phyloP scores from a whole-genome alignment of 208 protist species.

The Leptomonas seymouri region DNA sequence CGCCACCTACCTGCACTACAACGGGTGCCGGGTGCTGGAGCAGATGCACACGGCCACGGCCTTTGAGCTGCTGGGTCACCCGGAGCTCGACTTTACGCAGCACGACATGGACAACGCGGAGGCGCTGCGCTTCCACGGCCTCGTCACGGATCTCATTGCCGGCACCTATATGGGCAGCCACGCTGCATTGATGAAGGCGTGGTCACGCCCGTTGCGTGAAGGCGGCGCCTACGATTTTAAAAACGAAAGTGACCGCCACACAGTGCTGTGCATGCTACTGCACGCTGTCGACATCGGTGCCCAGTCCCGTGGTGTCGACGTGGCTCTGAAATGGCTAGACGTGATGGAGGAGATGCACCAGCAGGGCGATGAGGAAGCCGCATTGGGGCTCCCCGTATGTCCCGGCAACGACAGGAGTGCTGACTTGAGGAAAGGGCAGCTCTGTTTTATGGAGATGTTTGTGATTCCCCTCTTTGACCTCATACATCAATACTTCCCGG shows the following conservation, averaged over 20 bases:
- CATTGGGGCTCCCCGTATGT: conserved; percentile 47
- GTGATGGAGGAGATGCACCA: conserved; percentile 77
- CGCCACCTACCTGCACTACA: conserved; percentile 55
- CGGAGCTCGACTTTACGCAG: conserved; percentile 63
- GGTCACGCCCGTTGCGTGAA: conserved; percentile 23
- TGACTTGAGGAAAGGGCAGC: conserved; percentile 43
- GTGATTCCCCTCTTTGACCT: conserved; percentile 76
- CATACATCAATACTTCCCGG: conserved; percentile 66
- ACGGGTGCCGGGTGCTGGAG: conserved; percentile 61
- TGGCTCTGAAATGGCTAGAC: conserved; percentile 75
- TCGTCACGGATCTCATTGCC: conserved; percentile 52
- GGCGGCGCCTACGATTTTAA: conserved; percentile 40
- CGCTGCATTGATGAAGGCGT: conserved; percentile 32
- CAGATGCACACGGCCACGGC: conserved; percentile 78
- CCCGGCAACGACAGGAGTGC: conserved; percentile 44
- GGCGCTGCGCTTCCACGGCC: conserved; percentile 62
- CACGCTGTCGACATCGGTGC: conserved; percentile 85
- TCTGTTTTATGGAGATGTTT: conserved; percentile 77
- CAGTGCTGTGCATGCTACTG: conserved; percentile 64
- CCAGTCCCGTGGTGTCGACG: conserved; percentile 47
- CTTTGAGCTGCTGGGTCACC: conserved; percentile 53
- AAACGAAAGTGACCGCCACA: conserved; percentile 43
- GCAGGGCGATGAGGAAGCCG: conserved; percentile 75
- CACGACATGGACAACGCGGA: conserved; percentile 44
- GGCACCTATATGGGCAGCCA: conserved; percentile 78